phyloP scores from a whole-genome alignment of 2,329 filamentous ascomycete species.

The Paraphaeosphaeria sporulosa region DNA sequence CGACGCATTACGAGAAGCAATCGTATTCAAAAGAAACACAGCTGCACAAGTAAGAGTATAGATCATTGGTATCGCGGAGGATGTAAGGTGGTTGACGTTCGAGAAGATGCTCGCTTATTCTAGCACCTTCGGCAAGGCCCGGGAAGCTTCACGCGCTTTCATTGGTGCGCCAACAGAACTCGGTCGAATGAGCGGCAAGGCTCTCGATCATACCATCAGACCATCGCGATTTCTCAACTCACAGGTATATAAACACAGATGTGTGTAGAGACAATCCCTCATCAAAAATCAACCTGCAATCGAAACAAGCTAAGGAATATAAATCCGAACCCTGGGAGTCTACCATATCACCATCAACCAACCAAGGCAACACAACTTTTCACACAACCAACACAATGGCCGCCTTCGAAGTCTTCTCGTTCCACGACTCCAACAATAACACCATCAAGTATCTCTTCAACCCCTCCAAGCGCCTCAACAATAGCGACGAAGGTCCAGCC shows the following conservation, averaged over 20 bases:
- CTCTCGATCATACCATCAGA: background rate
- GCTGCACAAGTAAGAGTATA: background rate
- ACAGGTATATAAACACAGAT: background rate
- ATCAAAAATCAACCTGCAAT: background rate
- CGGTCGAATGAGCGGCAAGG: slow-evolving; percentile 4
- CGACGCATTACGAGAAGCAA: too few relatives aligned
- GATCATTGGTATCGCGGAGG: too few relatives aligned
- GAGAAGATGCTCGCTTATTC: slow-evolving; percentile 9
- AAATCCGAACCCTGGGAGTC: background rate
- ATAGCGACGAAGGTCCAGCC: slow-evolving; percentile 7
- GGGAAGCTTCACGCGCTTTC: slow-evolving; percentile 12
- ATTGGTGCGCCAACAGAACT: slow-evolving; percentile 5
- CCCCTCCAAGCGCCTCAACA: slow-evolving; percentile 11
- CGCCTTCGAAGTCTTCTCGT: slow-evolving; percentile 10
- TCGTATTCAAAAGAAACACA: background rate
- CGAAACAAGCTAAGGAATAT: background rate
- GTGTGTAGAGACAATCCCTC: background rate
- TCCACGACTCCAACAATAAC: slow-evolving; percentile 10
- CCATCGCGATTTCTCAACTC: background rate
- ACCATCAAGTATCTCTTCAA: slow-evolving; percentile 16
- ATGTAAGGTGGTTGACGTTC: background rate
- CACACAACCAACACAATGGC: slow-evolving; percentile 5
- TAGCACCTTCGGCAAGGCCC: slow-evolving; percentile 8
- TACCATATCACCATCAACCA: background rate
- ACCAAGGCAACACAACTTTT: background rate